Conservation (phyloP, 2,329 filamentous ascomycete species). For the Sarocladiaceae sp. region DNA sequence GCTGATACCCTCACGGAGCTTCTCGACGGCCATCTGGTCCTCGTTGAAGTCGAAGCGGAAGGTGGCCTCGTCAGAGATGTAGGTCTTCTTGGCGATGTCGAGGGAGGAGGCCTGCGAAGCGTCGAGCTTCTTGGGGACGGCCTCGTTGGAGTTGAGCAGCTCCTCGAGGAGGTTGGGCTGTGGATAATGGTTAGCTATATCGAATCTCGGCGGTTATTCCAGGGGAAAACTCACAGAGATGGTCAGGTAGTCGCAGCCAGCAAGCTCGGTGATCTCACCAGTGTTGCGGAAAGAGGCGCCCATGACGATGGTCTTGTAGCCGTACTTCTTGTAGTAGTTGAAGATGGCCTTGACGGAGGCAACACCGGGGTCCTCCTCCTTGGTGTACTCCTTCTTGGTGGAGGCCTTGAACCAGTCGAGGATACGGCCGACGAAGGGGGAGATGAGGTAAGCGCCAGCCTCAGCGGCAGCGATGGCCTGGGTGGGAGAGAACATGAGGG, state of each 20-base stretch:
- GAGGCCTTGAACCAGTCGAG: slow-evolving; percentile 99
- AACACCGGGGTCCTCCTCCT: slow-evolving; percentile 92
- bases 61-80: slow-evolving; percentile 78
- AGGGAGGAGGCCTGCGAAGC: slow-evolving; percentile 57
- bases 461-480: slow-evolving; percentile 96
- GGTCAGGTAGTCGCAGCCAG: slow-evolving; percentile 97
- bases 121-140: slow-evolving; percentile 91
- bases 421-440: slow-evolving; percentile 97
- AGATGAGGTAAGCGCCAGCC: slow-evolving; percentile 95
- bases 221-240: slow-evolving; percentile 65
- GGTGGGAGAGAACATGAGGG: slow-evolving; percentile 92
- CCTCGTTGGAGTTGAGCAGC: slow-evolving; percentile 73
- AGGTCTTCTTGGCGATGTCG: slow-evolving; percentile 80
- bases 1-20: slow-evolving; percentile 98
- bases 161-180: slow-evolving; percentile 91
- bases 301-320: slow-evolving; percentile 99
- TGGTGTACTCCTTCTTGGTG: slow-evolving; percentile 86
- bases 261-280: slow-evolving; percentile 96
- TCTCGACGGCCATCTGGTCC: slow-evolving; percentile 98
- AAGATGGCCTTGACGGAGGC: slow-evolving; percentile 88
- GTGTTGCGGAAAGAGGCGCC: slow-evolving; percentile 95
- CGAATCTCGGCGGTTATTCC: too few relatives aligned
- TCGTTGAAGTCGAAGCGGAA: slow-evolving; percentile 99
- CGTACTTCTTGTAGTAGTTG: slow-evolving; percentile 99
- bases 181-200: slow-evolving; percentile 12